Base-by-base conservation (phyloP, 306 rosid genomes). In the Begonia peltatifolia region DNA sequence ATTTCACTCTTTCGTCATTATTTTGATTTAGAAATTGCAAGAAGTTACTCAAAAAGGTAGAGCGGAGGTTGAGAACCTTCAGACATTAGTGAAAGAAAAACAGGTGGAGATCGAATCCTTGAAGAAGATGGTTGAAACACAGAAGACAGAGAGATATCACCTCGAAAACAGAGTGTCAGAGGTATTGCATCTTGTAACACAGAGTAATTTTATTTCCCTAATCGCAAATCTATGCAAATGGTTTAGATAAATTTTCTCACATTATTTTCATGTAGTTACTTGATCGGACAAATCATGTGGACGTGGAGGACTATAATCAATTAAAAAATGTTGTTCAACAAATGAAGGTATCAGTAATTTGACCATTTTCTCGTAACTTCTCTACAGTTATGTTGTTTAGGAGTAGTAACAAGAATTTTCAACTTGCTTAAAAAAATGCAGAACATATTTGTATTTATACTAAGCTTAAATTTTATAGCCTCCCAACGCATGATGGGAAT, bases 281-380 rank as follows among this genome's bases (percentile, higher is more conserved):
- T 50, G 94, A 79, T 59, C 83, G 68, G 69, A 62, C 70, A 66
- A 86, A 72, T 65, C 65, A 72, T 62, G 56, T 90, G 55, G 86
- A 90, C 59, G 71, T 66, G 42, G 92, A 86, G 42, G 99, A 90
- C 60, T 90, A 80, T 72, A 78, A 69, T 62, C 88, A 81, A 53
- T 52, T 77, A 65, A 90, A 83, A 79, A 72, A 62, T 12, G 77
- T 76, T 47, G 82, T 70, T 73, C 72, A 50, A 61, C 83, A 71
- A 54, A 42, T 80, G 84, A 72, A 75, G 99, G 99, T 90, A 48
- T 18, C 63, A 41, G 10, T 47, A 11, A 44, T 44, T 1, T 30
- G 9, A 5, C 38, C 38, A 0, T 30, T 30, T 30, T 30, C 38
- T 4, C 7, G 7, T 7, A 30, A 30, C 8, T 30, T 30, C 38